Evolutionary conservation across 371 early-diverging fungal genomes (phyloP), one percentile per base, ranked within the genome.

Genomic region (Mortierella sp.): DNA sequence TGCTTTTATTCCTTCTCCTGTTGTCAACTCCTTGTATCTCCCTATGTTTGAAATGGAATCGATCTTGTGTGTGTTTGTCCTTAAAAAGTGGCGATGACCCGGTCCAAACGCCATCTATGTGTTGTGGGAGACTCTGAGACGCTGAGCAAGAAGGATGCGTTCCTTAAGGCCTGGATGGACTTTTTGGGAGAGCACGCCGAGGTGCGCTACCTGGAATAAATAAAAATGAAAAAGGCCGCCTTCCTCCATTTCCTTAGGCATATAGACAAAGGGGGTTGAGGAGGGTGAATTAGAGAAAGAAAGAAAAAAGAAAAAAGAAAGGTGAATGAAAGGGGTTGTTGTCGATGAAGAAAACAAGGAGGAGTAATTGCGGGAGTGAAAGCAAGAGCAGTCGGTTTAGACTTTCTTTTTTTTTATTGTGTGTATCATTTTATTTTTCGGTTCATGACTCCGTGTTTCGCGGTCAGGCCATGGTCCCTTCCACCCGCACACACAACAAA

Each of bases 61-160:
- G 31, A 58, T 42, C 47, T n/a, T 52, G 13, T 63, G 34, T 14
- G 42, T 38, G 42, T 34, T 6, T 63, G 31, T 2, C 31, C 34
- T 2, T 38, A 65, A 63, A 65, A 65, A 84, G 98, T 99, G 60
- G 98, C 98, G 10, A 92, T 99, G 83, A 99, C 99, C 44, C 90
- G 99, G 19, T 96, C 98, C 31, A 96, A 95, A 77, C 90, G 97
- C 58, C 98, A 97, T 75, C 83, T 98, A 54, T 95, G 96, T 87
- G 92, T 99, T 1, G 91, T 99, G 28, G 96, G 96, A 38, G 95
- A 98, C 88, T 91, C 92, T 10, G 92, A 93, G 57, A 94, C 95
- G 0, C 81, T 94, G 65, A 79, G 89, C 74, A 76, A 84, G 50
- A 92, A 92, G 75, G 91, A 90, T n/a, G 89, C 89, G 0, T 93